Evolutionary conservation across 1,284 basidiomycete genomes (phyloP), one percentile per base, ranked within the genome.

Genomic region (Tilletia setariae): DNA sequence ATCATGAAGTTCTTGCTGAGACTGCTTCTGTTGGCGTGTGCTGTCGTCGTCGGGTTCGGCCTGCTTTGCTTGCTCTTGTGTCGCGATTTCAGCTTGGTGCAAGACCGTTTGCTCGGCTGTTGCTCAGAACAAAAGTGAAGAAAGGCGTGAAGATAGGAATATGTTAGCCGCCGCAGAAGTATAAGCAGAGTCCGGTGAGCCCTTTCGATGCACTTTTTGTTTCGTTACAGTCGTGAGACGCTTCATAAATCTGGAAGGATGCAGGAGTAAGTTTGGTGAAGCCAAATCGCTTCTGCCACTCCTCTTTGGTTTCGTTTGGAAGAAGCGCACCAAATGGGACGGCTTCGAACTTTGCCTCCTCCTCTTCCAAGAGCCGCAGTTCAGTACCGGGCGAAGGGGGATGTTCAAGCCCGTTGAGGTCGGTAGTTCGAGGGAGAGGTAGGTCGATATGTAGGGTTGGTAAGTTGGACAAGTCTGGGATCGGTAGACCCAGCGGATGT

Each of bases 261-360:
- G 23, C 59, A 11, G 66, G 68, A 19, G 68, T 70, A 13, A 70
- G 46, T 13, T 23, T 51, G 13, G 13, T 42, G 61, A 70, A 70
- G 2, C 65, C 65, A 32, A 63, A 47, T 6, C 68, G 64, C 13
- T 8, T 19, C 35, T 70, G 68, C 68, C 68, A 70, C 9, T 63
- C 59, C 47, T 63, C 68, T n/a, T 67, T 66, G 13, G 66, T 47
- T 32, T 70, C 68, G 44, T 59, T 66, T 7, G 25, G 23, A 6
- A 16, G 53, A 1, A n/a, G 42, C 32, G 4, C 35, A 15, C 66
- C 66, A 16, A 21, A 40, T 6, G 35, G 4, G 11, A 11, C 11
- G 35, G 35, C 4, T 6, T 40, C 30, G 15, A 2, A 30, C 15
- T 40, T 25, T 3, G 2, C 0, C 8, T 30, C 56, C 16, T 61